Base-by-base conservation (phyloP, 176 grass and related monocot genomes). In the Eleusine indica region DNA sequence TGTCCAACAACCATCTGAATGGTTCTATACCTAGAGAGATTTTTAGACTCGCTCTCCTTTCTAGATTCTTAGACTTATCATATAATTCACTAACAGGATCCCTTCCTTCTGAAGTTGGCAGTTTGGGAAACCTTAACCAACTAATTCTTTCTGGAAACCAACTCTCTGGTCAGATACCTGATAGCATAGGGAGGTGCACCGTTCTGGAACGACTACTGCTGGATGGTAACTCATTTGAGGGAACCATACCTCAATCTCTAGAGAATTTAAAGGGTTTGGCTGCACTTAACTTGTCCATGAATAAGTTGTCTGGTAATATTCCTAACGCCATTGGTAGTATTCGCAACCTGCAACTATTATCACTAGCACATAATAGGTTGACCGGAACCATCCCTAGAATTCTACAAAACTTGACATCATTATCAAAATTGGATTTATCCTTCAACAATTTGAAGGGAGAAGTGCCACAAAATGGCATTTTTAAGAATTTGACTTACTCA, bases 361-460 rank as follows among this genome's bases (percentile, higher is more conserved):
- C 46, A 12, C 46, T 84, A 38, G 73, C 81, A 12, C 12, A 77
- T 15, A 91, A 91, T 76, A 84, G 29, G 66, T 77, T 84, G 6
- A 80, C 75, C 0, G 89, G 85, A 1, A 18, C 40, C 0, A 72
- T 91, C 21, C 90, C 90, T 0, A 56, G 3, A 35, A 30, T 35
- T 38, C 49, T 90, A 3, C 79, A 79, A 13, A 79, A 78, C 17
- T 15, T 83, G 70, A 22, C 37, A 15, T 47, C 62, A 14, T 46
- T 84, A 2, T 15, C 7, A 4, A 9, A 64, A 5, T 46, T 91
- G 21, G 78, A 84, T 75, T 9, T 87, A 32, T 87, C 85, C 8
- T 91, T 68, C 75, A 84, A 87, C 76, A 17, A 87, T 38, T 39
- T 90, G 21, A 53, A 68, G 0, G 88, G 83, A 12, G 37, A 76